Conservation (phyloP, 805 yeast species). For the Metschnikowia anglica region DNA sequence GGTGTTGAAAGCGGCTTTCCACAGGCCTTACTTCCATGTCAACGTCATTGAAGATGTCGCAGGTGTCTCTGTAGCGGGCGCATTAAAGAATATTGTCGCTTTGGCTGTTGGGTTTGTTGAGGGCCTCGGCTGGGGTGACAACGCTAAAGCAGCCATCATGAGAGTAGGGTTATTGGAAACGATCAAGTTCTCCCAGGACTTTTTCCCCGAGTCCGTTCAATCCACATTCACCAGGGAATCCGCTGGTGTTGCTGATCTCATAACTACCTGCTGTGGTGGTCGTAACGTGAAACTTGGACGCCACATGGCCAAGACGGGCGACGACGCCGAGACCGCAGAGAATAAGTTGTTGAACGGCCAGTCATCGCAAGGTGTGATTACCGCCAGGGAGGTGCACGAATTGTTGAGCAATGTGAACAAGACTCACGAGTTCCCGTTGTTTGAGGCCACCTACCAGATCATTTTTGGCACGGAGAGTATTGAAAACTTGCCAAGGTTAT, state of each 20-base stretch:
- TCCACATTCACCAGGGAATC: slow-evolving; percentile 89
- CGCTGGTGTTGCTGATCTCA: slow-evolving; percentile 97
- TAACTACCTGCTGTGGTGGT: slow-evolving; percentile 97
- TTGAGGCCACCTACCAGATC: slow-evolving; percentile 77
- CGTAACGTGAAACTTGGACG: slow-evolving; percentile 91
- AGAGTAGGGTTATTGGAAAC: slow-evolving; percentile 92
- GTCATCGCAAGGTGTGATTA: slow-evolving; percentile 92
- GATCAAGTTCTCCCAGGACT: slow-evolving; percentile 66
- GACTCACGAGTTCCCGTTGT: slow-evolving; percentile 75
- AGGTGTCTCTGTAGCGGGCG: slow-evolving; percentile 96
- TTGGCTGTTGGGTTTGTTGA: slow-evolving; percentile 96
- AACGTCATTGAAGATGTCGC: slow-evolving; percentile 89
- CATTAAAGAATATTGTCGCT: slow-evolving; percentile 94
- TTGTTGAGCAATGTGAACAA: slow-evolving; percentile 56
- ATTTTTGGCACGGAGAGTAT: slow-evolving; percentile 73
- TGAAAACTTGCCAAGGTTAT: slow-evolving; percentile 69
- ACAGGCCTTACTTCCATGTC: slow-evolving; percentile 97
- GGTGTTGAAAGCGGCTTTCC: slow-evolving; percentile 81
- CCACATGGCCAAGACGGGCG: slow-evolving; percentile 78
- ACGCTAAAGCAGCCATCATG: slow-evolving; percentile 97
- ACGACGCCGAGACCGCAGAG: slow-evolving; percentile 78
- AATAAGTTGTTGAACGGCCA: slow-evolving; percentile 88
- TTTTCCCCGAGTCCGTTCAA: slow-evolving; percentile 58
- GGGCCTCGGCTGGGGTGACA: slow-evolving; percentile 98
- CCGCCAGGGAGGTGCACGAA: slow-evolving; percentile 88